Percentiles rank a stretch among this genome's conserved stretches.
These are phyloP conservation scores for Penicillium chermesinum DNA, from an alignment of 495 filamentous ascomycete genomes.

Conservation along the genomic window DNA sequence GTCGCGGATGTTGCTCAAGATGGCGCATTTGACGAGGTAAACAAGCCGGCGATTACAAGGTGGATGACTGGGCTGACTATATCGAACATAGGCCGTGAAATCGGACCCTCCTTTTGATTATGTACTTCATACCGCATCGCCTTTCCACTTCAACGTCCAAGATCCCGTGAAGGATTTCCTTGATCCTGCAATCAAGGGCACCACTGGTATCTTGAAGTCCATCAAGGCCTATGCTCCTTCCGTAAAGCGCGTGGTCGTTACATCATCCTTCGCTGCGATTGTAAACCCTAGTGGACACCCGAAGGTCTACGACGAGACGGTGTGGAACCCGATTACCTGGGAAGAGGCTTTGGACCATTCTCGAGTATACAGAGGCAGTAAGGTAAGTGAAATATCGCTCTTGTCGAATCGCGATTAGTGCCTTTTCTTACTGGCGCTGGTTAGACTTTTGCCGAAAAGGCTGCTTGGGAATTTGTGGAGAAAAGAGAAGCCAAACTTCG, in stretches of 20 bases:
- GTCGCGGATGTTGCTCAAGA: constrained; percentile 77
- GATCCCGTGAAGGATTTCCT: constrained; percentile 78
- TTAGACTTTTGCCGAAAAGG: constrained; percentile 56
- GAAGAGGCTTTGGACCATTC: constrained; percentile 56
- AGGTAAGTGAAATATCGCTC: constrained; percentile 31
- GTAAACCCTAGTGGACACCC: constrained; percentile 46
- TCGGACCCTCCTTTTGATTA: constrained; percentile 71
- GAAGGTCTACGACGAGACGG: constrained; percentile 60
- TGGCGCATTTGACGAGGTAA: constrained; percentile 70
- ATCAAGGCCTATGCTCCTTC: constrained; percentile 67
- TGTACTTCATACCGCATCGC: constrained; percentile 84
- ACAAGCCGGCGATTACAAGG: not conserved
- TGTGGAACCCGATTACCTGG: constrained; percentile 81
- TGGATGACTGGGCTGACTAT: not conserved
- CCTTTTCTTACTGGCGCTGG: not conserved
- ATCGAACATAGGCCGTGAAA: constrained; percentile 49
- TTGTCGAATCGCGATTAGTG: not conserved
- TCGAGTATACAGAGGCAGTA: constrained; percentile 65
- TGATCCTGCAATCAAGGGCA: constrained; percentile 82
- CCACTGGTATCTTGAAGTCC: constrained; percentile 70
- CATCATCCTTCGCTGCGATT: constrained; percentile 80
- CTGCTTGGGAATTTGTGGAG: constrained; percentile 78
- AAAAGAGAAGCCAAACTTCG: constrained; percentile 74
- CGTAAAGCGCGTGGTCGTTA: constrained; percentile 81
- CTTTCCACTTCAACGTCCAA: constrained; percentile 69